Conservation (phyloP, 2,329 filamentous ascomycete genomes). For the Gliomastix tumulicola region DNA sequence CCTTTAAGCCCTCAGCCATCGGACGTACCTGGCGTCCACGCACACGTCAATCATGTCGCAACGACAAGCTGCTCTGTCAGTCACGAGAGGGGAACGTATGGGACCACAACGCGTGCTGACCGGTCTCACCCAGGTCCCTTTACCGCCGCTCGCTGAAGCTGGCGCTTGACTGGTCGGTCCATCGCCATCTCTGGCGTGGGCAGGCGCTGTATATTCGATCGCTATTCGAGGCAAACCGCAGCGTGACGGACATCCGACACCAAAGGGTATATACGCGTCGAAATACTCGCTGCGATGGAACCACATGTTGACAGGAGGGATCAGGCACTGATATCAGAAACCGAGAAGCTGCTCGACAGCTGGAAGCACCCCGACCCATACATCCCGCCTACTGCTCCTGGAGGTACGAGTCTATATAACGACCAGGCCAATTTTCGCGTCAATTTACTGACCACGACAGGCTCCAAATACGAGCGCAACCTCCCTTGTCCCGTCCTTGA, state of each 20-base stretch:
- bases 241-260: conserved; percentile 58
- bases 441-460: too few species aligned
- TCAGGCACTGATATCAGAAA: conserved; percentile 78
- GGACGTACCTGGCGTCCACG: too few species aligned
- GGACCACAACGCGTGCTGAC: too few species aligned
- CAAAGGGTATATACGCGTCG: neutral
- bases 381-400: conserved; percentile 79
- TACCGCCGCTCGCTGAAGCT: conserved; percentile 93
- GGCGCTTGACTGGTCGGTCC: conserved; percentile 89
- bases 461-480: conserved; percentile 95
- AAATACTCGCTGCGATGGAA: neutral
- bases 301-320: neutral
- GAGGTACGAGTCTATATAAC: conserved; percentile 58
- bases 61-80: too few species aligned
- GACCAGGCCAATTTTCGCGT: too few species aligned
- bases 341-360: conserved; percentile 78
- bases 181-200: conserved; percentile 87
- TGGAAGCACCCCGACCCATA: conserved; percentile 99
- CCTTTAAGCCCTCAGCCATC: too few species aligned
- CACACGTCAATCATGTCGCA: too few species aligned
- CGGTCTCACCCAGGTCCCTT: conserved; percentile 57
- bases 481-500: conserved; percentile 72
- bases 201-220: conserved; percentile 94
- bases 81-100: too few species aligned
- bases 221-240: conserved; percentile 88